Base-by-base conservation (phyloP, 2,329 filamentous ascomycete species). In the Cryphonectria carpinicola region DNA sequence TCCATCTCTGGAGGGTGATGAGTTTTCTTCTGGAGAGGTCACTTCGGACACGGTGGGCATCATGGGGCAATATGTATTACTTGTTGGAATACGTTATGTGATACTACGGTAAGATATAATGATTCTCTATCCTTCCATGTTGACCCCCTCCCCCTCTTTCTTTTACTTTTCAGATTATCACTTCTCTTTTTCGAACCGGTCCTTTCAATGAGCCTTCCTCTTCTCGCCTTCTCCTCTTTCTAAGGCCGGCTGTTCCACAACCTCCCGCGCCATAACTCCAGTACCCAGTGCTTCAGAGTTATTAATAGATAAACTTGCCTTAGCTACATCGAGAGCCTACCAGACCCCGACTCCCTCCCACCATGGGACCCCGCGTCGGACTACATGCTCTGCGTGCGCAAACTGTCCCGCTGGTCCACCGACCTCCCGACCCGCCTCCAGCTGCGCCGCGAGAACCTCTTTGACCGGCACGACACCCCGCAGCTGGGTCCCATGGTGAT, bases 351-450 rank as follows among this genome's bases (percentile, higher is more conserved):
- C 32, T 39, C 37, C 37, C 37, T 63, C 6, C 37, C 61, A 4
- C 61, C 61, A 6, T 63, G 61, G 61, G 39, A 63, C 14, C 37
- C 37, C 17, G 37, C 6, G n/a, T 63, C 61, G 25, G 61, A 63
- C 61, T 63, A 63, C 61, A 43, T 28, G 32, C 37, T 63, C 32
- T 63, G 61, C 32, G 35, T 63, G 61, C 61, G 37, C 14, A 39
- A 43, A 11, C 61, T 63, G 22, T 25, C 35, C 32, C 61, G 39
- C 39, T 63, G 61, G 61, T 43, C 22, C 32, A 7, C 61, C 2
- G 25, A 63, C n/a, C 37, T 63, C 5, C 61, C 61, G 4, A n/a
- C 17, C 14, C 61, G 39, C 22, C 61, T 63, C 10, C 61, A 43
- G 10, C 37, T 63, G 22, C 61, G 61, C 19, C 32, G 61, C 4